These are phyloP conservation scores for Cadophora gregata DNA, from an alignment of 2,329 filamentous ascomycete genomes.

Conservation along the genomic window DNA sequence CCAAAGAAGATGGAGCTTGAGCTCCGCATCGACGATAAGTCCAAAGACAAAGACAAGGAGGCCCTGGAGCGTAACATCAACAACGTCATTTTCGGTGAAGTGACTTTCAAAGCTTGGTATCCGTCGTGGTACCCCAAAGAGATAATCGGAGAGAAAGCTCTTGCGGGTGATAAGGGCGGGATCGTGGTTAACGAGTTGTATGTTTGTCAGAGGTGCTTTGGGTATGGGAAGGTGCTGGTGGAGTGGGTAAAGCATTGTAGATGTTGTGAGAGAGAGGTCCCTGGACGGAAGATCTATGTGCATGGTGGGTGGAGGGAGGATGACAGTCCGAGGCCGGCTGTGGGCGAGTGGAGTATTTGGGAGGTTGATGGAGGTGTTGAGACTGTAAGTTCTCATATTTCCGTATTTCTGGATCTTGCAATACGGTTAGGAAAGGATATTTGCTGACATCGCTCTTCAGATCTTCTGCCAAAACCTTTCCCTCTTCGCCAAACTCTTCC, in stretches of 20 bases:
- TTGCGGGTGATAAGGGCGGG: slow-evolving; percentile 31
- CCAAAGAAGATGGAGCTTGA: slow-evolving; percentile 21
- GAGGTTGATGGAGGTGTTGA: slow-evolving; percentile 91
- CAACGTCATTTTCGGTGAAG: slow-evolving; percentile 83
- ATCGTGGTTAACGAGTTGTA: slow-evolving; percentile 71
- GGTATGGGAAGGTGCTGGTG: slow-evolving; percentile 74
- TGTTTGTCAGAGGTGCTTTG: slow-evolving; percentile 93
- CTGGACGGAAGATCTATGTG: slow-evolving; percentile 77
- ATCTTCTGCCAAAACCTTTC: slow-evolving; percentile 95
- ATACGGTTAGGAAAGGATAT: no score
- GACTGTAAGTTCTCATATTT: slow-evolving; percentile 56
- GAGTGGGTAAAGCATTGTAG: slow-evolving; percentile 64
- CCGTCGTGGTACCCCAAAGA: slow-evolving; percentile 88
- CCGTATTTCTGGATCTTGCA: not conserved
- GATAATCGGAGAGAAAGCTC: slow-evolving; percentile 57
- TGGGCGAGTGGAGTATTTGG: slow-evolving; percentile 85
- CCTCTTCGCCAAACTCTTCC: slow-evolving; percentile 94
- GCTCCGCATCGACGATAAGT: slow-evolving; percentile 11
- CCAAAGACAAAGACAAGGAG: slow-evolving; percentile 21
- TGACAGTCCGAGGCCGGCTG: slow-evolving; percentile 50
- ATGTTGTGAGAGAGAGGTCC: slow-evolving; percentile 60
- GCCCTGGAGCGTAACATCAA: slow-evolving; percentile 75
- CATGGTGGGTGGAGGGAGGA: slow-evolving; percentile 56
- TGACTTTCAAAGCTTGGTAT: slow-evolving; percentile 90
- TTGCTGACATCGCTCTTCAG: slow-evolving; percentile 46